Evolutionary conservation across 139 green algal genomes (phyloP), one percentile per base, ranked within the genome.

Genomic region (Gonium pectorale): DNA sequence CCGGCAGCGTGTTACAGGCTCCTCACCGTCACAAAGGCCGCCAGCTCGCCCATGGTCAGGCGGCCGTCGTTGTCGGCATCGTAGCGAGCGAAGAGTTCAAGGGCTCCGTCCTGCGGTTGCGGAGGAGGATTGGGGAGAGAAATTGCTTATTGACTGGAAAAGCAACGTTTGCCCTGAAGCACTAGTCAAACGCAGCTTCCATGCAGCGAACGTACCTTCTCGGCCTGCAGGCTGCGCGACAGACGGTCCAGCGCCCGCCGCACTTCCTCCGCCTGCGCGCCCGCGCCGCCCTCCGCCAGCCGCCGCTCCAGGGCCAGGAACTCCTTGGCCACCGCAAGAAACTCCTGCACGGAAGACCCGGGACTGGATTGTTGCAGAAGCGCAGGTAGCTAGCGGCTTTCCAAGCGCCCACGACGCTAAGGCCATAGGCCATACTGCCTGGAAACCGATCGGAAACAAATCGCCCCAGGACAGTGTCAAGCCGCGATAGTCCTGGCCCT

Each of bases 291-390:
- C 1, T 60, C 67, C 27, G 54, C 67, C 8, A 38, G 9, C 7
- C 78, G 78, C 41, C 51, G n/a, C 81, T 81, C 70, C 40, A 81
- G 59, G 4, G 41, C 44, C 22, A 87, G 35, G 69, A 66, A 72
- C 40, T 83, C 75, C 79, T 79, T 84, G 49, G 83, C 82, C 11
- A 80, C 81, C 3, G 68, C 52, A 70, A 91, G n/a, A 62, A 91
- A 88, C 73, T 87, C 79, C 80, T 87, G 46, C 22, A n/a, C n/a
- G n/a, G n/a, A n/a, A n/a, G n/a, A n/a, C n/a, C n/a, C n/a, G n/a
- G n/a, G n/a, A n/a, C n/a, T n/a, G n/a, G n/a, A n/a, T n/a, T n/a
- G n/a, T n/a, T n/a, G n/a, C n/a, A n/a, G n/a, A n/a, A n/a, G n/a
- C n/a, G n/a, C n/a, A n/a, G n/a, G n/a, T n/a, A n/a, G n/a, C n/a